Base-by-base conservation (phyloP, 345 rosid species). In the Hibiscus trionum region DNA sequence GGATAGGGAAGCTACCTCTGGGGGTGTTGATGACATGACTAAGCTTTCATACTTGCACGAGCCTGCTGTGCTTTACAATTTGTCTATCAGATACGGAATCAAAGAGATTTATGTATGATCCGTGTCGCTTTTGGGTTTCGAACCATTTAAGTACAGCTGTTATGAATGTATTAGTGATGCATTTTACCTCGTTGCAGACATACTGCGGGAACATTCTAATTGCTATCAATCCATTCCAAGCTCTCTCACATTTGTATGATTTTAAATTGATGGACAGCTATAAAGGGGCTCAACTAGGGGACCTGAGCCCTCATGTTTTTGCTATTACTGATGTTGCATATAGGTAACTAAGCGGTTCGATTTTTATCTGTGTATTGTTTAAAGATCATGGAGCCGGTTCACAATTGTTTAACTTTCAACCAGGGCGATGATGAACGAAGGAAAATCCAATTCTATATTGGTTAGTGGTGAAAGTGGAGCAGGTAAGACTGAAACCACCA, bases 381-480 rank as follows among this genome's bases (percentile, higher is more conserved):
- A 16, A 39, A 58, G 76, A 65, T 75, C 65, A 19, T 63, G 37
- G 35, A 70, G 69, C 37, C 44, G 26, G 31, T 65, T 29, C 68
- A 55, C 65, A 78, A 33, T 67, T 78, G 37, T 65, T 66, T 72
- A 55, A 67, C 7, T 71, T 58, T 80, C 62, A 62, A 62, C 61
- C 85, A 93, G 95, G 91, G 87, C 79, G 71, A 91, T 93, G 97
- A 80, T 90, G 17, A 87, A 86, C 44, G 96, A 91, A 73, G 82
- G 88, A 69, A 83, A 84, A 78, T 91, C 86, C 80, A 91, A 89
- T 77, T 91, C 90, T 12, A 93, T 91, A 69, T 79, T 93, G 70
- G 97, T 93, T 59, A 93, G 98, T 61, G 98, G 98, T 53, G 98
- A 93, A 79, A 93, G 98, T 79, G 96, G 97, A 57, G 92, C 98